Conservation (phyloP, 2,329 filamentous ascomycete genomes). For the Pyrenochaeta sp. region DNA sequence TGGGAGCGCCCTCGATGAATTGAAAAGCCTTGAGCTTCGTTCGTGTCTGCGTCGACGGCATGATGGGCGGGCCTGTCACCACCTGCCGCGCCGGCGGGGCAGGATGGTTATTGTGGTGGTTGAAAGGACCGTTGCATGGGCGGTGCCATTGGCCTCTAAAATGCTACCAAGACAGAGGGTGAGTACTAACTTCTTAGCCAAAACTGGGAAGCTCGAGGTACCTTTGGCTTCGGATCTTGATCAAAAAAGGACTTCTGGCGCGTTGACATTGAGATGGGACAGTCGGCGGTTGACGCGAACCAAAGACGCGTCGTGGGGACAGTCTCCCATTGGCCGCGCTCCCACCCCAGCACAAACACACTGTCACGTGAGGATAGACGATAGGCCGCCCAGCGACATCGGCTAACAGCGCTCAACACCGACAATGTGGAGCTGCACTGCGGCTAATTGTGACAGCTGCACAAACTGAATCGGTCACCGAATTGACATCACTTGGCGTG, state of each 20-base stretch:
- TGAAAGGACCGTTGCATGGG: slow-evolving; percentile 36
- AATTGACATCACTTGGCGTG: slow-evolving; percentile 8
- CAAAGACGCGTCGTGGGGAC: slow-evolving; percentile 20
- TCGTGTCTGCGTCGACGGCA: slow-evolving; percentile 62
- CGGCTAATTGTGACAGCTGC: neutral
- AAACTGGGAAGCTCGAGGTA: slow-evolving; percentile 22
- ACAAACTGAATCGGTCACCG: slow-evolving; percentile 6
- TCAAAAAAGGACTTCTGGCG: slow-evolving; percentile 63
- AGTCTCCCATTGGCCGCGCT: slow-evolving; percentile 7
- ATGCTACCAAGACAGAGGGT: slow-evolving; percentile 24
- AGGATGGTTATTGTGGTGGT: slow-evolving; percentile 34
- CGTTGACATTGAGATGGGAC: slow-evolving; percentile 51
- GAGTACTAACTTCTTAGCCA: slow-evolving; percentile 3
- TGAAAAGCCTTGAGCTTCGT: slow-evolving; percentile 65
- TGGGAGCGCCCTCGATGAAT: slow-evolving; percentile 54
- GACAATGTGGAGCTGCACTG: neutral
- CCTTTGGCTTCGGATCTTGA: slow-evolving; percentile 54
- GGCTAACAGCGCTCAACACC: neutral
- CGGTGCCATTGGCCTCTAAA: slow-evolving; percentile 49
- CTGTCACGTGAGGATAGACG: slow-evolving; percentile 21
- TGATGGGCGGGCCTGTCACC: slow-evolving; percentile 51
- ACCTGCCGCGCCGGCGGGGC: slow-evolving; percentile 43
- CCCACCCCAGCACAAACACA: neutral
- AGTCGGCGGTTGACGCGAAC: slow-evolving; percentile 17
- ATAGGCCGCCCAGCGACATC: too few relatives aligned